Base-by-base conservation (phyloP, 345 rosid species). In the Gossypium arboreum region DNA sequence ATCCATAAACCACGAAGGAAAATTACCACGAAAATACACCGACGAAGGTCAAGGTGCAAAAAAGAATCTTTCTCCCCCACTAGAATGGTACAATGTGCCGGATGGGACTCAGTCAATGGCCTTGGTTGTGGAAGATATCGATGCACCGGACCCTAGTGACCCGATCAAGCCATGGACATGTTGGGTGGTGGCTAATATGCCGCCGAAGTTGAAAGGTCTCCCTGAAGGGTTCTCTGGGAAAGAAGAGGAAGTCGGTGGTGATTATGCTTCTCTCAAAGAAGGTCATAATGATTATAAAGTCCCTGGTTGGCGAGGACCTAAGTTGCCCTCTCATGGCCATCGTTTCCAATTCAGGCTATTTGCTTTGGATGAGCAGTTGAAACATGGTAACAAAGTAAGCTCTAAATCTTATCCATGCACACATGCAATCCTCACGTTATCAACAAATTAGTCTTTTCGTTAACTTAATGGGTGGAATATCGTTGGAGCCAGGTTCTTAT, bases 31-130 rank as follows among this genome's bases (percentile, higher is more conserved):
- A 72, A 86, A 94, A 56, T 88, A 82, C 79, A 90, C 92, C 0
- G 84, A 67, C 45, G 97, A 89, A 72, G 94, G 94, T 9, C 93
- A 92, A 78, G 97, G 96, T 1, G 90, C 88, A 1, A 52, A 81
- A 55, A 91, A 78, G 77, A 69, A 85, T 57, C 16, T 83, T 39
- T 92, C 94, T 18, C 96, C 96, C 3, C 90, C 87, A 1, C 71
- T 82, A 15, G 93, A 92, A 77, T 89, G 98, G 97, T 92, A 88
- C 77, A 88, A 90, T 74, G 85, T 89, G 1, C 97, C 98, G 0
- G 82, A 87, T 67, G 97, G 88, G 17, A 88, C 98, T 34, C 70
- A 81, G 71, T 79, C 87, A 4, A 76, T 92, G 58, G 97, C 93
- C 2, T 84, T 90, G 61, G 90, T 92, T 82, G 97, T 92, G 82